Base-by-base conservation (phyloP, 371 early-diverging fungal species). In the Fennellomyces sp. region DNA sequence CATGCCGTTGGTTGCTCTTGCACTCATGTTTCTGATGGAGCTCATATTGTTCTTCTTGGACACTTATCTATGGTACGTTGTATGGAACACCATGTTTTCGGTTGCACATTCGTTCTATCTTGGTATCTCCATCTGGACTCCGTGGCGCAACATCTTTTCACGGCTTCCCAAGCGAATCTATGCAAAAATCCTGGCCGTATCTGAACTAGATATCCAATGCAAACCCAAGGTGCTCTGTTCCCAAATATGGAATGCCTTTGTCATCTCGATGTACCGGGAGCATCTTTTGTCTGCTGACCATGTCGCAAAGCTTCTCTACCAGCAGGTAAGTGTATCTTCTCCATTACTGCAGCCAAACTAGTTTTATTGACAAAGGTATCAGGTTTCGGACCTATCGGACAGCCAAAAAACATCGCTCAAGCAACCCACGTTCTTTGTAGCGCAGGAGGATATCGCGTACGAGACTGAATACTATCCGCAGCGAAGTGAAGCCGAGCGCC, bases 11-110 rank as follows among this genome's bases (percentile, higher is more conserved):
- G 75, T 91, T 36, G 82, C 92, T 0, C 78, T 93, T 15, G 75
- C 75, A 0, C 74, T 91, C 26, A 88, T 94, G 90, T 74, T 92
- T 67, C 64, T 89, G 39, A 81, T 90, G 51, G 86, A 91, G 36
- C 59, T 92, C 39, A 79, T 89, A 5, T 79, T 95, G 29, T 94
- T 90, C 73, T 93, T 94, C 66, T 73, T 94, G 67, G 94, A 94
- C 64, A 92, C 94, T 0, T 95, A 94, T 60, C 80, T 95, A 42
- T 95, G 95, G 95, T 95, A 92, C 59, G 88, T 92, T 11, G 86
- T 93, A 52, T 91, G 91, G 89, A 92, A 86, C 64, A 87, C 90
- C 0, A 63, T 90, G 13, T 90, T 92, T 53, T 91, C 91, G 0
- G 90, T 93, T 25, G 83, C 83, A 8, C 84, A 84, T 45, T 88